Base-by-base conservation (phyloP, 1,139 yeast species). In the Candida sanyaensis region DNA sequence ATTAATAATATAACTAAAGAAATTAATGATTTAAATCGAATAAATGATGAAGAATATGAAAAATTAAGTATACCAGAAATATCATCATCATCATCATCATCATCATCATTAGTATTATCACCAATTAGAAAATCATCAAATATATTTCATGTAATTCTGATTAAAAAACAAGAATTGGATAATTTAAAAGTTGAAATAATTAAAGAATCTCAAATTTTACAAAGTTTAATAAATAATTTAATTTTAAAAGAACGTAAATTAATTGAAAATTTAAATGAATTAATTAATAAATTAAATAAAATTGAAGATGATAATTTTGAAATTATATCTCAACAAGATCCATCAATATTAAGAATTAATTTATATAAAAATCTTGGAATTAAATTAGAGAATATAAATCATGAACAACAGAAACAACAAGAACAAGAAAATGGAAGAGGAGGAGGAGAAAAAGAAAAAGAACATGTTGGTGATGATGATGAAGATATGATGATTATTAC, bases 171-270 rank as follows among this genome's bases (percentile, higher is more conserved):
- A 54, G 64, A 67, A 54, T 50, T 82, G 41, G 87, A 82, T 55
- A 70, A 75, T 37, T 69, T 73, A 41, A 80, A 81, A 50, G 77
- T 84, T 45, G 57, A 77, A 8, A 65, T 83, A 9, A 88, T 86
- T 3, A 82, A 81, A 56, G 74, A 73, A 33, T 69, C 84, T 50
- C 81, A 82, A 46, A 84, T 80, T 43, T 66, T 83, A 48, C 86
- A 83, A 50, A 73, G 80, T 54, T 66, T 75, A 31, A 70, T 80
- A 36, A 80, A 80, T 51, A 65, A 77, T 6, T 66, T 76, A 49
- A 76, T 73, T 47, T 70, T 81, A 37, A 69, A 73, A 30, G 63
- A 78, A 44, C 64, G 72, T 31, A 72, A 67, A 45, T 61, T 83
- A 44, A 66, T 67, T 23, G 73, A 70, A 17, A 57, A 67, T 23